Conservation (phyloP, 208 protist species). For the Acanthamoeba royreba region DNA sequence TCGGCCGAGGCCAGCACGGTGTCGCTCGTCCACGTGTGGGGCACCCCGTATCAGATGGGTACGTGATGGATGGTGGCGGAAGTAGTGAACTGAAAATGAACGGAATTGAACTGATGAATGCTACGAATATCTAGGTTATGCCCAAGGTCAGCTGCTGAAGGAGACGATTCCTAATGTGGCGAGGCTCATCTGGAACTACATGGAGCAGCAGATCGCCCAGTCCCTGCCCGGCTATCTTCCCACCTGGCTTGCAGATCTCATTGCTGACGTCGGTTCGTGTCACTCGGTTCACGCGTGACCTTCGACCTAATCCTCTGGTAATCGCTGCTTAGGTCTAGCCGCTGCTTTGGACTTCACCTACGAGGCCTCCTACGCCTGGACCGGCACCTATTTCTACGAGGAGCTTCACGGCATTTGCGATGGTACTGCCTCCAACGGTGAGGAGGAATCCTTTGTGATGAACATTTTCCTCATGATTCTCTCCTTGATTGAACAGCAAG, state of each 20-base stretch:
- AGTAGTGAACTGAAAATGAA: background rate
- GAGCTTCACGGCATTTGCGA: constrained; percentile 60
- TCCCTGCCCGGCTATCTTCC: background rate
- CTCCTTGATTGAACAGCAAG: background rate
- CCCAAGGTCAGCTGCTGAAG: constrained; percentile 49
- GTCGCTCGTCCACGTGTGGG: constrained; percentile 53
- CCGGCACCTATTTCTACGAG: constrained; percentile 18
- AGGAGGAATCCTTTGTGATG: background rate
- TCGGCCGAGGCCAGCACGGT: background rate
- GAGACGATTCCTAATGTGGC: constrained; percentile 20
- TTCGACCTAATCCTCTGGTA: background rate
- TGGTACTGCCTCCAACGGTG: background rate
- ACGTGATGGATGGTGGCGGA: background rate
- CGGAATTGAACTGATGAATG: background rate
- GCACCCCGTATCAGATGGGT: constrained; percentile 35
- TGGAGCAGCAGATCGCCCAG: constrained; percentile 30
- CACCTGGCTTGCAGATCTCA: background rate
- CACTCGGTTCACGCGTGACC: background rate
- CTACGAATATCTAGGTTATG: background rate
- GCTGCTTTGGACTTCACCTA: constrained; percentile 55
- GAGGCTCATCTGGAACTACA: constrained; percentile 16
- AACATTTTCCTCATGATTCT: background rate
- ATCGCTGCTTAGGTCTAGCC: background rate
- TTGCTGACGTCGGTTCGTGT: constrained; percentile 36
- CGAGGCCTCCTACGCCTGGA: constrained; percentile 35